These are phyloP conservation scores for Dictyostelium capitatum DNA, from an alignment of 78 protist genomes.

Conservation along the genomic window DNA sequence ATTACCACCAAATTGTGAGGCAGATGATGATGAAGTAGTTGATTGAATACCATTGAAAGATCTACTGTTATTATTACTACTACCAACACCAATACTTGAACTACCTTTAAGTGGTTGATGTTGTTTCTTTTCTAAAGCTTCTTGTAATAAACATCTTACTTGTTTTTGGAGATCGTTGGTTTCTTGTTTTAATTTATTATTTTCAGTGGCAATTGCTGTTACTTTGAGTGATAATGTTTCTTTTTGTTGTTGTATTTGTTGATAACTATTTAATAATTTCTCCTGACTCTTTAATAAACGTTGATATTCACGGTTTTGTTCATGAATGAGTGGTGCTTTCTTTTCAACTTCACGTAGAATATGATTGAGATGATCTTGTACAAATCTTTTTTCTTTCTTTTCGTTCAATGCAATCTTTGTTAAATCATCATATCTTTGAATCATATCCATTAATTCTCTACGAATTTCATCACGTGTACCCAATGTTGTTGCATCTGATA, in stretches of 20 bases:
- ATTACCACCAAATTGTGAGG: neutral
- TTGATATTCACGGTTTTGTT: conserved; percentile 60
- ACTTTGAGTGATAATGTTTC: conserved; percentile 35
- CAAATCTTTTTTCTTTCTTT: conserved; percentile 56
- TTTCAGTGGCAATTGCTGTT: neutral
- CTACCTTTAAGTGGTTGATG: neutral
- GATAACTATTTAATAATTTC: conserved; percentile 45
- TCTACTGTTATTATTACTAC: too few species aligned
- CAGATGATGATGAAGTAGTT: neutral
- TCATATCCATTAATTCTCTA: conserved; percentile 66
- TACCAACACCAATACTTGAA: neutral
- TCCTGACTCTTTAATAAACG: conserved; percentile 70
- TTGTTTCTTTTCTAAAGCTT: conserved; percentile 37
- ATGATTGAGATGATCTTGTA: conserved; percentile 53
- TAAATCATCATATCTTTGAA: conserved; percentile 61
- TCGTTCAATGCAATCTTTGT: conserved; percentile 63
- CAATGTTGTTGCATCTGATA: conserved; percentile 21
- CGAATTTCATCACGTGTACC: conserved; percentile 68
- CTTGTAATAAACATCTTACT: conserved; percentile 46
- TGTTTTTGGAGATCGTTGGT: conserved; percentile 50
- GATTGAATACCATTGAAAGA: neutral
- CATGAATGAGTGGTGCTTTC: conserved; percentile 76
- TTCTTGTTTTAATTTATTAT: conserved; percentile 25
- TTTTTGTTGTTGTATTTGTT: conserved; percentile 54
- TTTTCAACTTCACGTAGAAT: conserved; percentile 61